phyloP scores from a whole-genome alignment of 306 rosid species.

The Dryas drummondii region DNA sequence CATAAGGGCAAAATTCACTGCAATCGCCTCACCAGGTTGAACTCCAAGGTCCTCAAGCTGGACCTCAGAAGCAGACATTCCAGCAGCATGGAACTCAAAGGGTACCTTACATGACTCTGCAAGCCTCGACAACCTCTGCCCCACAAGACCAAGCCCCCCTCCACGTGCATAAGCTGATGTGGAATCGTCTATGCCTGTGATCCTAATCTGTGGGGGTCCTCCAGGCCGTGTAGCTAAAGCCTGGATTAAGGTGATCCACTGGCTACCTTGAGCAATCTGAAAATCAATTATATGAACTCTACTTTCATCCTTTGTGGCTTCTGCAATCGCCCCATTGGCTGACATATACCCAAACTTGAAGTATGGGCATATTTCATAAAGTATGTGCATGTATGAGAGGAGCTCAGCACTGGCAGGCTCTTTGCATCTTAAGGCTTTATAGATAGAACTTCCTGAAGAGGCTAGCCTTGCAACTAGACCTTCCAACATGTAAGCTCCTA shows the following conservation, averaged over 20 bases:
- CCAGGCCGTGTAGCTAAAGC: slow-evolving; percentile 72
- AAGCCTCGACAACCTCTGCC: slow-evolving; percentile 51
- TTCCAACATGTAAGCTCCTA: slow-evolving; percentile 88
- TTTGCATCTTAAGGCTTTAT: slow-evolving; percentile 69
- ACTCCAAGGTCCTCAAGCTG: slow-evolving; percentile 55
- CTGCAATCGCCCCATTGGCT: slow-evolving; percentile 93
- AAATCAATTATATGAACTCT: slow-evolving; percentile 82
- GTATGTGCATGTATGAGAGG: slow-evolving; percentile 74
- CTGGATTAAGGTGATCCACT: slow-evolving; percentile 74
- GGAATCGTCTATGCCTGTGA: slow-evolving; percentile 73
- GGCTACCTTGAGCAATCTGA: slow-evolving; percentile 82
- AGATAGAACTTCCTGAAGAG: slow-evolving; percentile 82
- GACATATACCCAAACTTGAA: slow-evolving; percentile 88
- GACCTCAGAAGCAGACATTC: slow-evolving; percentile 45
- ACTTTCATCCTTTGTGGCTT: slow-evolving; percentile 66
- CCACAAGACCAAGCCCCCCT: slow-evolving; percentile 72
- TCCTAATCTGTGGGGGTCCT: slow-evolving; percentile 76
- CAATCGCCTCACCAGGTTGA: slow-evolving; percentile 65
- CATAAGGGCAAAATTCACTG: slow-evolving; percentile 71
- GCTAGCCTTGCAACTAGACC: slow-evolving; percentile 82
- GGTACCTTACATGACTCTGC: slow-evolving; percentile 65
- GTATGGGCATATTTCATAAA: slow-evolving; percentile 79
- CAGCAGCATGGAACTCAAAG: slow-evolving; percentile 63
- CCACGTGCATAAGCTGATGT: slow-evolving; percentile 74
- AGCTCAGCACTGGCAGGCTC: slow-evolving; percentile 73